Percentiles rank a stretch among this genome's conserved stretches.
These are phyloP conservation scores for Austroboletus olivaceoglutinosus DNA, from an alignment of 1,284 basidiomycete species.

Conservation along the genomic window DNA sequence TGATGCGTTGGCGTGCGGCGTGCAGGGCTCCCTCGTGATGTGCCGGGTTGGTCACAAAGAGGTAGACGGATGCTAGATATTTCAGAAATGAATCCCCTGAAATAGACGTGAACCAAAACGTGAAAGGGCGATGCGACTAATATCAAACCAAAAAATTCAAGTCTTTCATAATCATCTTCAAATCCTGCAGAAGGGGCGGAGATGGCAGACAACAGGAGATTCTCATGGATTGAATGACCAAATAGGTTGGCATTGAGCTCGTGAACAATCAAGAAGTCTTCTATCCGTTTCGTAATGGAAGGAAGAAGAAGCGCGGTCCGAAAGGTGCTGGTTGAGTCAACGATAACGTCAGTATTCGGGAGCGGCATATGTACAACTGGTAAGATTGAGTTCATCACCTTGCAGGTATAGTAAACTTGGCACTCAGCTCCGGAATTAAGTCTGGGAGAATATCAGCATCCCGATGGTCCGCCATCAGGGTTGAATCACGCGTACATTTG, in stretches of 20 bases:
- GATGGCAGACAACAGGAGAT: slow-evolving; percentile 61
- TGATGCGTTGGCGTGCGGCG: slow-evolving; percentile 58
- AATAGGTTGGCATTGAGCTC: slow-evolving; percentile 74
- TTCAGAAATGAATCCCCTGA: slow-evolving; percentile 80
- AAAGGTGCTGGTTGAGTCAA: slow-evolving; percentile 46
- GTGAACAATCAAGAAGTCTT: slow-evolving; percentile 69
- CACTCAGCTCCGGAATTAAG: slow-evolving; percentile 74
- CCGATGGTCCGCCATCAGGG: slow-evolving; percentile 18
- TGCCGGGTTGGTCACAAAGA: slow-evolving; percentile 65
- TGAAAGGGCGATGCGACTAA: slow-evolving; percentile 12
- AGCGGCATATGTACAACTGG: slow-evolving; percentile 13
- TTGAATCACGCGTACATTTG: slow-evolving; percentile 46
- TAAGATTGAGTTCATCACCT: slow-evolving; percentile 46
- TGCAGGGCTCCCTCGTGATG: slow-evolving; percentile 65
- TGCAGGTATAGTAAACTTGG: slow-evolving; percentile 68
- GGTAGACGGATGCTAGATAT: slow-evolving; percentile 68
- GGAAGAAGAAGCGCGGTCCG: slow-evolving; percentile 68
- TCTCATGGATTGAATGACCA: slow-evolving; percentile 55
- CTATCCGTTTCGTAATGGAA: slow-evolving; percentile 65
- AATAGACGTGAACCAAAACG: slow-evolving; percentile 11
- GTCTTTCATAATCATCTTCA: slow-evolving; percentile 74
- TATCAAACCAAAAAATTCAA: slow-evolving; percentile 70
- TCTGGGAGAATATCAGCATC: slow-evolving; percentile 44
- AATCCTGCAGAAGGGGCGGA: slow-evolving; percentile 63
- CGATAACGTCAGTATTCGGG: slow-evolving; percentile 26